Percentiles rank a stretch among this genome's conserved stretches.
Evolutionary conservation across 768 basidiomycete species (phyloP).

Genomic region (Tricholoma sp.): DNA sequence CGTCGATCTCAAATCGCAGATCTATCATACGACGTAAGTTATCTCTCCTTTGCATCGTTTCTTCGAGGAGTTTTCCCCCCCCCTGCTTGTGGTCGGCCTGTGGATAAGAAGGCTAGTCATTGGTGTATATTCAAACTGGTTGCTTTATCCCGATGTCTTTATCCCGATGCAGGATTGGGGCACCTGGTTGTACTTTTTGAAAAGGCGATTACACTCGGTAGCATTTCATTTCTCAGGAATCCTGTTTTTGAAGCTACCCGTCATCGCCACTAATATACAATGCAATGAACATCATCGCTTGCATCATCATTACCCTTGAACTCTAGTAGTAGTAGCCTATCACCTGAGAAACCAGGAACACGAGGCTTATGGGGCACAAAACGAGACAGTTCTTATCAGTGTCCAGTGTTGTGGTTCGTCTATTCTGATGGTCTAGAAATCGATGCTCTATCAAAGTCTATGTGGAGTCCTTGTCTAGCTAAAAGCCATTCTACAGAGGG

Average conservation of each 20-base stretch:
- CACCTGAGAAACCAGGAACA: slow-evolving; percentile 10
- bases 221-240: no score
- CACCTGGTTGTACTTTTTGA: background rate
- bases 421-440: slow-evolving; percentile 2
- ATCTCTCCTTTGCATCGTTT: background rate
- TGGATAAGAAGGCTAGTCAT: background rate
- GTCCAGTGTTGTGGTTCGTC: slow-evolving; percentile 1
- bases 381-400: slow-evolving; percentile 4
- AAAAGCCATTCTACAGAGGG: background rate
- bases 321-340: background rate
- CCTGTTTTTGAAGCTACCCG: no score
- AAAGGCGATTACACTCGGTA: background rate
- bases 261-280: background rate
- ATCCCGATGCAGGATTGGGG: background rate
- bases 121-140: background rate
- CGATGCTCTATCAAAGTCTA: slow-evolving; percentile 1
- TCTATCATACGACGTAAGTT: background rate
- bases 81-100: background rate
- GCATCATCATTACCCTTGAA: slow-evolving; percentile 7
- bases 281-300: background rate
- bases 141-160: background rate
- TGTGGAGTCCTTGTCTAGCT: background rate
- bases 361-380: slow-evolving; percentile 29
- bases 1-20: background rate
- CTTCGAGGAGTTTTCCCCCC: background rate